Evolutionary conservation across 352 stramenopile genomes (phyloP).

Genomic region (Globisporangium canariense): DNA sequence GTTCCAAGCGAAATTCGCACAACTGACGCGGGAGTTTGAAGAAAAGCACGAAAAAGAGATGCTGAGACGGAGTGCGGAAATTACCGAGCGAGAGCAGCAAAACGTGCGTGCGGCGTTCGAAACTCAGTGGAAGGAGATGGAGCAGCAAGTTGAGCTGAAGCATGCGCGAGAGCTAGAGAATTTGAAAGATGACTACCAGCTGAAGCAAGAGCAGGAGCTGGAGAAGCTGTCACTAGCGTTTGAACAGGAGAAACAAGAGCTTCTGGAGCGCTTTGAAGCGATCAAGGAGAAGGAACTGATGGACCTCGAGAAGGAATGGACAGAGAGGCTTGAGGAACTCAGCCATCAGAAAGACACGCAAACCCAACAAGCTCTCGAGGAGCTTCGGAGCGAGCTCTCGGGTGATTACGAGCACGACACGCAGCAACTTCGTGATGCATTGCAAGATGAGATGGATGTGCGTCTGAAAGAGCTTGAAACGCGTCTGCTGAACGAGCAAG

Average conservation of each 20-base stretch:
- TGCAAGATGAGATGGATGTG: conserved; percentile 25
- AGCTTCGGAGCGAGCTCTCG: conserved; percentile 14
- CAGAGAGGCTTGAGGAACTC: conserved; percentile 15
- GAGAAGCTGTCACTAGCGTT: conserved; percentile 14
- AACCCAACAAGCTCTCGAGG: conserved; percentile 19
- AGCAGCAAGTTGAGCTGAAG: conserved; percentile 18
- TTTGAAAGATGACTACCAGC: conserved; percentile 1
- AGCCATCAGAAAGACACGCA: conserved; percentile 12
- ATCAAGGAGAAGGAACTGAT: conserved; percentile 14
- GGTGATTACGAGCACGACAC: conserved; percentile 20
- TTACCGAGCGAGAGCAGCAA: conserved; percentile 26
- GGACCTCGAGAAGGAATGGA: conserved; percentile 27
- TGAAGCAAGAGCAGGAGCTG: conserved; percentile 17
- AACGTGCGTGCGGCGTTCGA: conserved; percentile 22
- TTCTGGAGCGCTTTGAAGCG: conserved; percentile 5
- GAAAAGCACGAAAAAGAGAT: conserved; percentile 23
- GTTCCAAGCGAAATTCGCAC: conserved; percentile 33
- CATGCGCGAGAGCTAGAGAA: conserved; percentile 4
- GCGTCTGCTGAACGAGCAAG: conserved; percentile 48
- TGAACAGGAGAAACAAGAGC: conserved; percentile 18
- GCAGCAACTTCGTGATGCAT: conserved; percentile 32
- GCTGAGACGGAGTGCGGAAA: conserved; percentile 19
- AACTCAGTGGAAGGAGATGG: conserved; percentile 17
- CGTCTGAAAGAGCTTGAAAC: conserved; percentile 48
- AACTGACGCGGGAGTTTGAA: conserved; percentile 35